Conservation (phyloP, 1,139 yeast species). For the Kodamaea arcana region DNA sequence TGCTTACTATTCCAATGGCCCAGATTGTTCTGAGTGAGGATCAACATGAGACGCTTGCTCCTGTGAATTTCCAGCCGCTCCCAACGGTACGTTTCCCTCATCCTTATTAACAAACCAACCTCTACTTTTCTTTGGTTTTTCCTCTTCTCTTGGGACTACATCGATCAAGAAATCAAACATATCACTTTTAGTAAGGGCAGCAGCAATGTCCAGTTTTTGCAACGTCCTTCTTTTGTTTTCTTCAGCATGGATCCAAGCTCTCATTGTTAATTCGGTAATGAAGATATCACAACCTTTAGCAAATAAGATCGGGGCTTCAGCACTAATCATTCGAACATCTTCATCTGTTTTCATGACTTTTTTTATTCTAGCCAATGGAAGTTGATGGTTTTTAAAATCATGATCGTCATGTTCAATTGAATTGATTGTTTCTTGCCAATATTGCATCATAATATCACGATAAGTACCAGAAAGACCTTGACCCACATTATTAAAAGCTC, state of each 20-base stretch:
- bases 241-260: slow-evolving; percentile 99
- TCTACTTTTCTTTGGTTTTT: slow-evolving; percentile 43
- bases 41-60: too few relatives aligned
- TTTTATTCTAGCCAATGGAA: slow-evolving; percentile 91
- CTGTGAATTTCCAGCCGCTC: too few relatives aligned
- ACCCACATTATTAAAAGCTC: slow-evolving; percentile 88
- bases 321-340: slow-evolving; percentile 94
- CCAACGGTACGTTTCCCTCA: neutral
- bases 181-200: slow-evolving; percentile 89
- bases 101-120: slow-evolving; percentile 1
- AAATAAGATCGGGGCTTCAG: slow-evolving; percentile 94
- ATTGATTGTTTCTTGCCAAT: slow-evolving; percentile 95
- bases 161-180: slow-evolving; percentile 97
- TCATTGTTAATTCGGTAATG: slow-evolving; percentile 93
- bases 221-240: slow-evolving; percentile 90
- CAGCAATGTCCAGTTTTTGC: slow-evolving; percentile 92
- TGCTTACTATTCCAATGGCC: too few relatives aligned
- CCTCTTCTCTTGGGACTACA: slow-evolving; percentile 85
- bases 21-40: too few relatives aligned
- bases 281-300: slow-evolving; percentile 98
- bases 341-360: slow-evolving; percentile 98
- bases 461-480: slow-evolving; percentile 85
- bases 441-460: slow-evolving; percentile 85
- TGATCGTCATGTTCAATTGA: slow-evolving; percentile 85
- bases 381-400: slow-evolving; percentile 89